Conservation (phyloP, 352 stramenopile species). For the Pythium pectinolyticum region DNA sequence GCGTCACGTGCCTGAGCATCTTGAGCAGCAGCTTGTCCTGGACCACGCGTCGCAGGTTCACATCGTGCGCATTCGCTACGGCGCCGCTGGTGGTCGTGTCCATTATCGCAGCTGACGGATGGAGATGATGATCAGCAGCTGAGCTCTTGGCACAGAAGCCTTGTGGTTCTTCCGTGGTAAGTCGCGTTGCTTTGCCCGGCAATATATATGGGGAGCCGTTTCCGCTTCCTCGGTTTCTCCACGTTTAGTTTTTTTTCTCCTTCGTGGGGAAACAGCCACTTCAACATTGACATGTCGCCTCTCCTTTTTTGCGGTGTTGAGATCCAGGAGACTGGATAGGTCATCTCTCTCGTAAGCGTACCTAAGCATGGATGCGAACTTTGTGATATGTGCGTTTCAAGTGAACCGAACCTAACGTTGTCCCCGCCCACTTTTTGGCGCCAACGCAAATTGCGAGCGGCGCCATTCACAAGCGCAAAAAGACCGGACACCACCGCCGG, state of each 20-base stretch:
- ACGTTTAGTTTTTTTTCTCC: background rate
- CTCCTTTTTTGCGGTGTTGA: background rate
- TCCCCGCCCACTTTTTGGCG: constrained; percentile 31
- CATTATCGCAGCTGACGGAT: constrained; percentile 16
- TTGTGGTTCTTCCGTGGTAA: too few relatives aligned
- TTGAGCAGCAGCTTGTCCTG: constrained; percentile 79
- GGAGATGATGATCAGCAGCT: too few relatives aligned
- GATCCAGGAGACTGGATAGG: background rate
- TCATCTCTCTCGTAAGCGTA: constrained; percentile 14
- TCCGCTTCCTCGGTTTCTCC: background rate
- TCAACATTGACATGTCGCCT: constrained; percentile 25
- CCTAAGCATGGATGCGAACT: background rate
- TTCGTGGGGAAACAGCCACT: constrained; percentile 19
- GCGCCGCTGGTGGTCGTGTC: constrained; percentile 21
- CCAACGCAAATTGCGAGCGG: constrained; percentile 28
- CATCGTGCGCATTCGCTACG: constrained; percentile 50
- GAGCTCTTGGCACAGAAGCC: too few relatives aligned
- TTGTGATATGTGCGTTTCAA: constrained; percentile 10
- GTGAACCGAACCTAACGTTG: constrained; percentile 18
- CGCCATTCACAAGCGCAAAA: constrained; percentile 1
- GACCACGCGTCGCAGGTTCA: constrained; percentile 77
- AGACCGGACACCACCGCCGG: background rate
- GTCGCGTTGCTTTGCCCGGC: too few relatives aligned
- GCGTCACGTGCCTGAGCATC: constrained; percentile 83
- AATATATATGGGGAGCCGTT: constrained; percentile 10